These are phyloP conservation scores for Pythium phragmitis DNA, from an alignment of 352 stramenopile species.

Conservation along the genomic window DNA sequence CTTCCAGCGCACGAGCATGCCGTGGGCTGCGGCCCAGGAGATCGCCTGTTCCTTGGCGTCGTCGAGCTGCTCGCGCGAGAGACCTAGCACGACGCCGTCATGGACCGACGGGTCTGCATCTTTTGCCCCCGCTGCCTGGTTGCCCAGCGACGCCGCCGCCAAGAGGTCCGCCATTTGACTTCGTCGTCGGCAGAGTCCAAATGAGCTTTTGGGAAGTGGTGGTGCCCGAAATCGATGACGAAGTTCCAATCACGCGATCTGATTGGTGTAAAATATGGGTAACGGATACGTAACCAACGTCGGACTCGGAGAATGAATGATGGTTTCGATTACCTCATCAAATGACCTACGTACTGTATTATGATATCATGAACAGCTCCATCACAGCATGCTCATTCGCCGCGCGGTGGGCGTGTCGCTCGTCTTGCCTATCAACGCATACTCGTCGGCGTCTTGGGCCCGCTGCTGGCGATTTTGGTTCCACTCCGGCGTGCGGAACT, in stretches of 20 bases:
- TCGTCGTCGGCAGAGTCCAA: background rate
- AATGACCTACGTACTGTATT: background rate
- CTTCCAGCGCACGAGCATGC: conserved; percentile 67
- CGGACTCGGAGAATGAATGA: background rate
- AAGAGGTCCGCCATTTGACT: conserved; percentile 29
- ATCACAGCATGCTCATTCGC: background rate
- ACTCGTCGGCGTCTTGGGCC: background rate
- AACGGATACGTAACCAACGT: conserved; percentile 15
- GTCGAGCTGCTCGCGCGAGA: conserved; percentile 39
- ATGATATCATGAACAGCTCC: background rate
- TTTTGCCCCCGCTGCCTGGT: conserved; percentile 6
- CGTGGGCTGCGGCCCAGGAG: conserved; percentile 68
- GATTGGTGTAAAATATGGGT: conserved; percentile 15
- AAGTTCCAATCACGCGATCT: background rate
- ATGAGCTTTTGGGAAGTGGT: conserved; percentile 4
- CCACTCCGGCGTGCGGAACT: conserved; percentile 56
- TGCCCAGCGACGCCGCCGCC: conserved; percentile 24
- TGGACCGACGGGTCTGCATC: conserved; percentile 14
- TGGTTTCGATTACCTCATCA: conserved; percentile 16
- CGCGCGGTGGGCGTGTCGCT: background rate
- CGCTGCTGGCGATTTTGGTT: conserved; percentile 19
- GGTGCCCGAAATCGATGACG: conserved; percentile 1
- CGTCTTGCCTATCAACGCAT: background rate
- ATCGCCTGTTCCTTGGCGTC: conserved; percentile 72
- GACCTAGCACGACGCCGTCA: conserved; percentile 41